A percentile compares a stretch with the other conserved stretches of the same genome.
These are phyloP conservation scores for Phytophthora crassamura DNA, from an alignment of 352 stramenopile species.

Conservation along the genomic window DNA sequence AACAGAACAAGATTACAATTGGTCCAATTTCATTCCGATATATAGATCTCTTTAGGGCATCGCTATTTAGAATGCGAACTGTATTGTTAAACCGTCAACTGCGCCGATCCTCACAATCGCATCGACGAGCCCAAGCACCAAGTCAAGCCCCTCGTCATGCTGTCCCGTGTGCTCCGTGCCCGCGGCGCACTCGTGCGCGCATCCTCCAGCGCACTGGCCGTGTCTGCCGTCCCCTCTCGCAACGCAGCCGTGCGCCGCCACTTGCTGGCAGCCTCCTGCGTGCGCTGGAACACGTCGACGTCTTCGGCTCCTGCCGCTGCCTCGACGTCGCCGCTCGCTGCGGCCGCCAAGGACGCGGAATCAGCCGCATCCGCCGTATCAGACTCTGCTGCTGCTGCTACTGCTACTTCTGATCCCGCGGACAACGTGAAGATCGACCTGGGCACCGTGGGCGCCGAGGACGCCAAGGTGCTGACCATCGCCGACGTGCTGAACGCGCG, in stretches of 20 bases:
- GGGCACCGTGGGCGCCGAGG: conserved; percentile 63
- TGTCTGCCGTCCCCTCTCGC: conserved; percentile 4
- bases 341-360: conserved; percentile 11
- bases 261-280: conserved; percentile 20
- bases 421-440: conserved; percentile 58
- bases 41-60: too few species aligned
- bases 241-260: conserved; percentile 18
- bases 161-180: conserved; percentile 26
- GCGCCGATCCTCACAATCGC: conserved; percentile 22
- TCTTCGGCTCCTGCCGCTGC: background rate
- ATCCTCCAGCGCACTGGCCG: conserved; percentile 11
- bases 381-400: conserved; percentile 4
- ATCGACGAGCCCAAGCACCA: conserved; percentile 4
- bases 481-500: conserved; percentile 70
- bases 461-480: conserved; percentile 74
- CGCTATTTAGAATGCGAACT: too few species aligned
- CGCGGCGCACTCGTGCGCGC: conserved; percentile 23
- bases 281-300: conserved; percentile 33
- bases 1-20: too few species aligned
- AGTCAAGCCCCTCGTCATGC: conserved; percentile 10
- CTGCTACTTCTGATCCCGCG: conserved; percentile 14
- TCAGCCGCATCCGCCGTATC: background rate
- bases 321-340: background rate
- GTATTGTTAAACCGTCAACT: conserved; percentile 3
- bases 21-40: too few species aligned